Conservation (phyloP, 2,329 filamentous ascomycete species). For the Ceratocystis colombiana region DNA sequence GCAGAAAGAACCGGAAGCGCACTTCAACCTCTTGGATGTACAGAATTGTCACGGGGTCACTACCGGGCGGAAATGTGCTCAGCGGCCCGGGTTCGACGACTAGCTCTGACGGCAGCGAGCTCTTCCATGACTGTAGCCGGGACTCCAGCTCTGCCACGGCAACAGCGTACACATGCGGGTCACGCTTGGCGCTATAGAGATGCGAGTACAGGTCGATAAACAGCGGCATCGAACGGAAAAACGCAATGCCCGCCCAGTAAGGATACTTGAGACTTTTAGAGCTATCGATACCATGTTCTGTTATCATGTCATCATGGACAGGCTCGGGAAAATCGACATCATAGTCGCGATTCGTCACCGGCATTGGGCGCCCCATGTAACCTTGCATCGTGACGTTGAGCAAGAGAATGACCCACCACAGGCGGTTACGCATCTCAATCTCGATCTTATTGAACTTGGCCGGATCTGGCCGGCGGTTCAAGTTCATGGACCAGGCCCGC, state of each 20-base stretch:
- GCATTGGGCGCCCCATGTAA: conserved; percentile 67
- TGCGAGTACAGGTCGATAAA: conserved; percentile 65
- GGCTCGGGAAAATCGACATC: conserved; percentile 67
- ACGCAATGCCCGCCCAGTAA: conserved; percentile 56
- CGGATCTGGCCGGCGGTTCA: conserved; percentile 53
- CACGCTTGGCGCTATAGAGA: conserved; percentile 60
- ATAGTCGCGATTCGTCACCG: conserved; percentile 62
- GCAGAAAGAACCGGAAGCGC: conserved; percentile 50
- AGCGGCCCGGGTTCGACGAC: conserved; percentile 33
- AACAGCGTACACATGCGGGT: conserved; percentile 52
- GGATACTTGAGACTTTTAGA: conserved; percentile 46
- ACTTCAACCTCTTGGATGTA: conserved; percentile 46
- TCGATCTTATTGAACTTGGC: conserved; percentile 44
- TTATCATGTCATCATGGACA: conserved; percentile 60
- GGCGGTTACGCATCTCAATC: conserved; percentile 64
- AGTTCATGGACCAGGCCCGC: conserved; percentile 61
- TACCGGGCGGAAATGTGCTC: conserved; percentile 28
- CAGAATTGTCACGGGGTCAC: conserved; percentile 39
- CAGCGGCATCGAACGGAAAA: conserved; percentile 54
- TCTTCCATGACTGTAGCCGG: conserved; percentile 52
- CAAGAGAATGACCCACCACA: conserved; percentile 63
- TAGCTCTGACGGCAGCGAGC: conserved; percentile 53
- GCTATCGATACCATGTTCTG: conserved; percentile 52
- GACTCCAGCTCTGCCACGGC: conserved; percentile 56
- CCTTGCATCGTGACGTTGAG: conserved; percentile 61